Evolutionary conservation across 805 yeast genomes (phyloP).

Genomic region (Kuraishia floccosa): DNA sequence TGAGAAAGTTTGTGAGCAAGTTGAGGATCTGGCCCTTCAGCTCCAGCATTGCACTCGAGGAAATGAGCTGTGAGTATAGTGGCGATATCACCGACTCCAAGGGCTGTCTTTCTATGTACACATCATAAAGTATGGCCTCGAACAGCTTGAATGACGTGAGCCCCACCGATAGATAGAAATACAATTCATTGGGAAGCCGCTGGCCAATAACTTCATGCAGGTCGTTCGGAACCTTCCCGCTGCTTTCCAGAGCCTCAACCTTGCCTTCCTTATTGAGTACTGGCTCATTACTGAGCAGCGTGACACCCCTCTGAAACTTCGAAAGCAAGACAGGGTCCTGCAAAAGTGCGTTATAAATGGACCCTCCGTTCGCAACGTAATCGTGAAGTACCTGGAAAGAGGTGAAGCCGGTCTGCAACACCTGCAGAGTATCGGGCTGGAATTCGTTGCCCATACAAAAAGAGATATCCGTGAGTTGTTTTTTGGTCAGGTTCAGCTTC

Average conservation of each 20-base stretch:
- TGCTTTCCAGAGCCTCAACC: conserved; percentile 28
- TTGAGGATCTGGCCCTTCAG: conserved; percentile 54
- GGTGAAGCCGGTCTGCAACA: conserved; percentile 13
- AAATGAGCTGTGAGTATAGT: conserved; percentile 46
- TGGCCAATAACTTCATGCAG: conserved; percentile 75
- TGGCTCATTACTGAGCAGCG: conserved; percentile 64
- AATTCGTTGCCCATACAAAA: conserved; percentile 70
- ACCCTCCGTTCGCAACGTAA: conserved; percentile 25
- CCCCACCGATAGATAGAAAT: conserved; percentile 74
- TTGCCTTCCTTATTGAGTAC: conserved; percentile 58
- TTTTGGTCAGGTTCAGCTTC: conserved; percentile 49
- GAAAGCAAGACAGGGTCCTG: conserved; percentile 33
- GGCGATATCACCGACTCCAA: conserved; percentile 46
- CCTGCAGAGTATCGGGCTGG: conserved; percentile 53
- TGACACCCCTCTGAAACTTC: conserved; percentile 53
- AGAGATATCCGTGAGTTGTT: conserved; percentile 66
- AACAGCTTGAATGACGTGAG: conserved; percentile 51
- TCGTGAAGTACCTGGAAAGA: conserved; percentile 19
- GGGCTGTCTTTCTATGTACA: conserved; percentile 51
- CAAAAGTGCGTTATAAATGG: conserved; percentile 35
- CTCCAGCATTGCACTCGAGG: conserved; percentile 29
- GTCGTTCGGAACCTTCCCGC: conserved; percentile 55
- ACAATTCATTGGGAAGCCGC: conserved; percentile 76
- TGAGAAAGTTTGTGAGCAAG: conserved; percentile 57
- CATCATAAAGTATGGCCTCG: conserved; percentile 57